These are phyloP conservation scores for Fagopyrum esculentum DNA, from an alignment of 148 eudicot species.

Conservation along the genomic window DNA sequence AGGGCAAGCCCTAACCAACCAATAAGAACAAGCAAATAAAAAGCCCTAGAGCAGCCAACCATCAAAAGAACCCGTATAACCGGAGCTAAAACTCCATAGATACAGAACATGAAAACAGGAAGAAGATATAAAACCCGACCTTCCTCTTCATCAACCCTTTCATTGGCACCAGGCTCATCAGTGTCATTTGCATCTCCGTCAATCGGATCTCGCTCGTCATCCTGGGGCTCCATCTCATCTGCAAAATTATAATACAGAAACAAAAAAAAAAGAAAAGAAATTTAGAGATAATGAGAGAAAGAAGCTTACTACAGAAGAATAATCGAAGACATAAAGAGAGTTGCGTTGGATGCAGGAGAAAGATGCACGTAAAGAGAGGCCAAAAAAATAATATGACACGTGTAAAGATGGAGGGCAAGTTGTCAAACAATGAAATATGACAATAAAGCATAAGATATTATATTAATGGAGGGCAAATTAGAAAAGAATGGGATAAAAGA, in stretches of 20 bases:
- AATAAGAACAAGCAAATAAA: not conserved
- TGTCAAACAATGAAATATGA: too few species aligned
- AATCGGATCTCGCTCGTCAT: slow-evolving; percentile 62
- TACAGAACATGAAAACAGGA: too few species aligned
- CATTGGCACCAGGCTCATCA: slow-evolving; percentile 35
- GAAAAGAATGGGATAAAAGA: too few species aligned
- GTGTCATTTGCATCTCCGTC: slow-evolving; percentile 51
- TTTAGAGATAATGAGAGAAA: too few species aligned
- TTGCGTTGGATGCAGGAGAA: too few species aligned
- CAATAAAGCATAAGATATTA: too few species aligned
- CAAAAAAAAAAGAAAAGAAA: not conserved
- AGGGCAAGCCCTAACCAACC: slow-evolving; percentile 7
- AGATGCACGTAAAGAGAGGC: too few species aligned
- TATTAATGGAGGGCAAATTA: too few species aligned
- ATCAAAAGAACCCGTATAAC: not conserved
- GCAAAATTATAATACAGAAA: slow-evolving; percentile 11
- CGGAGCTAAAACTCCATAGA: not conserved
- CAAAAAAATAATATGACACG: too few species aligned
- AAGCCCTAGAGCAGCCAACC: slow-evolving; percentile 9
- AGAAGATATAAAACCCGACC: slow-evolving; percentile 20
- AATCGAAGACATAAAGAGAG: too few species aligned
- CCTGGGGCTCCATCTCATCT: slow-evolving; percentile 67
- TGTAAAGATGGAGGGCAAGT: too few species aligned
- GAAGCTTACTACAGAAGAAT: too few species aligned
- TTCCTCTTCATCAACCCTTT: slow-evolving; percentile 70